Base-by-base conservation (phyloP, 768 basidiomycete species). In the Sporobolomyces phaffii region DNA sequence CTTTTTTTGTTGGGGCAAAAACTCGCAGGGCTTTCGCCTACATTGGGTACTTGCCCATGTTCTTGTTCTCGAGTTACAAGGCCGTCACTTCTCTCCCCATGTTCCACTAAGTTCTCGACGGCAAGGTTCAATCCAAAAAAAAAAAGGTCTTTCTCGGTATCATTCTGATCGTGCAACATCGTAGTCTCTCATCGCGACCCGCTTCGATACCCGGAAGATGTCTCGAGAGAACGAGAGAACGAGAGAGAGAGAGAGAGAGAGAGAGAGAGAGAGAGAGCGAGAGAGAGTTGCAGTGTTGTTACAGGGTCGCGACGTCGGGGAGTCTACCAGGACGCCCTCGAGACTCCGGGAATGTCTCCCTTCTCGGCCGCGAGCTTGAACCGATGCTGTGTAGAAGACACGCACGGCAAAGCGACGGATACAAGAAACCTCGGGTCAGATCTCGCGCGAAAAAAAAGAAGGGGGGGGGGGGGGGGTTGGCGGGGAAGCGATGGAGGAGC, bases 321-420 rank as follows among this genome's bases (percentile, higher is more conserved):
- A n/a, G n/a, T 56, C 58, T 76, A 96, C 92, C 93, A 97, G n/a
- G 87, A 89, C 11, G 92, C 90, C 75, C 94, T 92, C 49, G 83
- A 81, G 31, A 97, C 90, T 8, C 93, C 93, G 24, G 89, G 87
- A 33, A 96, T 80, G 73, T 93, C 87, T 7, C 90, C 87, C 40
- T 80, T 80, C 59, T 90, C 79, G 0, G 91, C 93, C 75, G 91
- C 89, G 51, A 89, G 74, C 41, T 92, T 84, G 80, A 97, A 96
- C 80, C 93, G 91, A 80, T 83, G 90, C 93, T 96, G 74, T 24
- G 22, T 8, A 18, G 11, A n/a, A n/a, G n/a, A n/a, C n/a, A n/a
- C n/a, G n/a, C n/a, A n/a, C n/a, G n/a, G n/a, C n/a, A n/a, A n/a
- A n/a, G n/a, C n/a, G n/a, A 18, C 44, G n/a, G 18, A 24, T 11